Base-by-base conservation (phyloP, 2,329 filamentous ascomycete genomes). In the Monosporascus sp. region DNA sequence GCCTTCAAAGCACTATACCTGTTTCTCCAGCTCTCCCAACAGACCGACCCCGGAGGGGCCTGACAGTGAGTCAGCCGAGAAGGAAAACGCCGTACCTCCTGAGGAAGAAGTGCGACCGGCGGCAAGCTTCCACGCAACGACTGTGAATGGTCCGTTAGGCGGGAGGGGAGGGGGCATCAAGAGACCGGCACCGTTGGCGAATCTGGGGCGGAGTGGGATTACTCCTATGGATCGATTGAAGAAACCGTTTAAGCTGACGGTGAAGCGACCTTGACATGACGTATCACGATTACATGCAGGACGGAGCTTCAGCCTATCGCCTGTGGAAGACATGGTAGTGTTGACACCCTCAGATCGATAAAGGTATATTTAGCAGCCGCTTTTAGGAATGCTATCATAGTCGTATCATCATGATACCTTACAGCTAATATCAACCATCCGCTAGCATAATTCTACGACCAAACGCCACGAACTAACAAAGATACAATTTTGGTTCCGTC, bases 191-290 rank as follows among this genome's bases (percentile, higher is more conserved):
- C 22, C 42, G 14, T 14, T 27, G 24, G 22, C 42, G 1, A 72
- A 72, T 0, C 59, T 81, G 5, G 63, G 66, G 18, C 61, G 68
- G 24, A 74, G 72, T 3, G 70, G 74, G 0, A 72, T 79, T 34
- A 70, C 76, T 42, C 74, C 76, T 0, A 73, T 83, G 62, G 74
- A 79, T 48, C 73, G 72, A 58, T 62, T 82, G 48, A 71, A 72
- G 51, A 81, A 76, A 61, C 81, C 81, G 6, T 84, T 83, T 53
- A 82, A 80, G 66, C 68, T 82, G 59, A 82, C 78, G 11, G 76
- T 82, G 20, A 78, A 75, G 53, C 71, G 76, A 51, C 54, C 64
- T 24, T 64, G 51, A 62, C 36, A 14, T 54, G 47, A 53, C 17
- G 27, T 27, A 42, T 18, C 11, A 41, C 14, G 22, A 27, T 39